Conservation (phyloP, 306 rosid species). For the Potentilla sterilis region DNA sequence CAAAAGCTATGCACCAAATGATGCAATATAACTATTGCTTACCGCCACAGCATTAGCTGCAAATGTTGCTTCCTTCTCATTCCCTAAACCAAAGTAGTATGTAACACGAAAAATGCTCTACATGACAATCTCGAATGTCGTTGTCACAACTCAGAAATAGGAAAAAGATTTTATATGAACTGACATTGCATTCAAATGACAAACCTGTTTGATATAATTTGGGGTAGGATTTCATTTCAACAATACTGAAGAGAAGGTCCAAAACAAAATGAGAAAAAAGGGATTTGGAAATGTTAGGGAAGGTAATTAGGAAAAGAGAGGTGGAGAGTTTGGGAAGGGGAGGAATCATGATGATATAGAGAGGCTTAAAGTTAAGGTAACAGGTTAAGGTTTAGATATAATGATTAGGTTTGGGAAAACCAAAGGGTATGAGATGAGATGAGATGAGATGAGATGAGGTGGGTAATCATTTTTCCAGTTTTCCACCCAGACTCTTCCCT, state of each 20-base stretch:
- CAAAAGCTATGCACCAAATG: conserved; percentile 12
- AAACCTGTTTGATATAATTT: too few species aligned
- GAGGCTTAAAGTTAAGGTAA: conserved; percentile 38
- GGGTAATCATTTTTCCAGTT: conserved; percentile 64
- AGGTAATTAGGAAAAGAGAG: conserved; percentile 17
- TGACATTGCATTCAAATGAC: background rate
- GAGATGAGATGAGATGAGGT: conserved; percentile 39
- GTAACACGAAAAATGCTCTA: background rate
- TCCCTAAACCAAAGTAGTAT: background rate
- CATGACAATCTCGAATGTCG: background rate
- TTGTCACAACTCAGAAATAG: background rate
- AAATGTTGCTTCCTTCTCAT: conserved; percentile 17
- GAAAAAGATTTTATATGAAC: too few species aligned
- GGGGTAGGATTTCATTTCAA: too few species aligned
- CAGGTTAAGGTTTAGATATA: conserved; percentile 24
- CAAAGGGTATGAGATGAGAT: conserved; percentile 37
- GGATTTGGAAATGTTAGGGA: conserved; percentile 8
- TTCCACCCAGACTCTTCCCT: conserved; percentile 23
- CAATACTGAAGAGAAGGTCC: too few species aligned
- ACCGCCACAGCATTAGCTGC: background rate
- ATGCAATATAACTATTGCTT: conserved; percentile 13
- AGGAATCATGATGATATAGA: conserved; percentile 31
- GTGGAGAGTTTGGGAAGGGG: conserved; percentile 26
- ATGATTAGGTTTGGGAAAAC: conserved; percentile 64
- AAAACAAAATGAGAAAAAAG: background rate